Evolutionary conservation across 768 basidiomycete genomes (phyloP), one percentile per base, ranked within the genome.

Genomic region (Mycena amicta): DNA sequence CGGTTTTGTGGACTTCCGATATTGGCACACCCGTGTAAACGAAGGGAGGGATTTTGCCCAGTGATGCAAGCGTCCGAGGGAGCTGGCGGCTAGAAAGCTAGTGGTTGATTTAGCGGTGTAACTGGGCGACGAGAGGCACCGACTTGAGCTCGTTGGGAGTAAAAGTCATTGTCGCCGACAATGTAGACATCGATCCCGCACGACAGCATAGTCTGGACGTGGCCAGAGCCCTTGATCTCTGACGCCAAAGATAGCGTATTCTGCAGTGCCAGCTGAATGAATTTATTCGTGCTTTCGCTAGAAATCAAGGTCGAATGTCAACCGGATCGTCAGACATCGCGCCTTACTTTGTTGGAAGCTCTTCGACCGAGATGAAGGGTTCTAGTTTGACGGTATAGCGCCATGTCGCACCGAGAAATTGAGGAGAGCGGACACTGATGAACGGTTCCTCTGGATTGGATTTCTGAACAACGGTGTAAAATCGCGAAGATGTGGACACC

Each of bases 131-230:
- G 53, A 55, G 45, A 43, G 45, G 45, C 12, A 56, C 80, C 69
- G 55, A 92, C 95, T 80, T 92, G 87, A 52, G 87, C 86, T 55
- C 89, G 80, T 68, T 98, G 97, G 3, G 95, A 97, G 75, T 99
- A 98, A 67, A 98, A 99, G 71, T 98, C 97, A 67, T 99, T 98
- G 72, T 94, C 94, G 11, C 94, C 96, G 26, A 88, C 84, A 64
- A 98, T 90, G 37, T 83, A 84, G 61, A 98, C 86, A 63, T 92
- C 83, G 56, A 96, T 77, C 28, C 86, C 89, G 15, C 70, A 66
- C 2, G 75, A 69, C 4, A 93, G 72, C 3, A 71, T 62, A 43
- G 76, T 71, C 30, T 75, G 70, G 64, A 85, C 63, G 46, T 73
- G 63, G n/a, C 73, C 61, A 28, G 72, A 64, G 22, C 83, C 83